Base-by-base conservation (phyloP, 2,329 filamentous ascomycete genomes). In the Trichoderma sp. region DNA sequence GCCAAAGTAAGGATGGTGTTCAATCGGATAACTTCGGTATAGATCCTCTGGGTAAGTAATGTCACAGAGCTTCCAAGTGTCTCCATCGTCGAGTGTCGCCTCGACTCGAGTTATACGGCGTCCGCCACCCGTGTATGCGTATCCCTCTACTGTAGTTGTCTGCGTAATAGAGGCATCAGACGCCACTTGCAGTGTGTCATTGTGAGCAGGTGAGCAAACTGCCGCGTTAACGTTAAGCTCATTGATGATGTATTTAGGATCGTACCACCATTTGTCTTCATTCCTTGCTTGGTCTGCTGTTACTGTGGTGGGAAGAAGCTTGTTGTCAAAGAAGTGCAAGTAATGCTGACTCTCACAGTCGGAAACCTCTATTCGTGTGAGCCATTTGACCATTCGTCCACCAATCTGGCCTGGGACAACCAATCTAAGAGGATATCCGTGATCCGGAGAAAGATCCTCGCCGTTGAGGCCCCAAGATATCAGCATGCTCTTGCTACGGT, bases 391-490 rank as follows among this genome's bases (percentile, higher is more conserved):
- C 82, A 94, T 97, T 77, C 95, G 89, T 1, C 95, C 95, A 41
- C 95, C 95, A 77, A 98, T 98, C 83, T 97, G 95, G 0, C 95
- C 95, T 0, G 95, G 95, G 4, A 98, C 93, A 8, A 98, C 91
- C 7, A 93, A 92, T 77, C 95, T 89, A 59, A 98, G 84, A 1
- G 95, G 95, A 78, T 93, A 93, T 21, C 95, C 95, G 79, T 98
- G 95, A 81, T 98, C 95, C 0, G 95, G 94, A 64, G 90, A 88
- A 6, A 98, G 88, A 75, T 88, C 85, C 80, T 95, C 93, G 63
- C 95, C 95, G 78, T 98, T 98, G 95, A 98, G 97, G 81, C 91
- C 93, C 83, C 97, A 93, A 3, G 95, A 94, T 14, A 98, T 87
- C 91, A 98, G 93, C 81, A 98, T 93, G 7, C 95, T 95, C 71